These are phyloP conservation scores for Oldenlandia corymbosa DNA, from an alignment of 257 asterid genomes.

Conservation along the genomic window DNA sequence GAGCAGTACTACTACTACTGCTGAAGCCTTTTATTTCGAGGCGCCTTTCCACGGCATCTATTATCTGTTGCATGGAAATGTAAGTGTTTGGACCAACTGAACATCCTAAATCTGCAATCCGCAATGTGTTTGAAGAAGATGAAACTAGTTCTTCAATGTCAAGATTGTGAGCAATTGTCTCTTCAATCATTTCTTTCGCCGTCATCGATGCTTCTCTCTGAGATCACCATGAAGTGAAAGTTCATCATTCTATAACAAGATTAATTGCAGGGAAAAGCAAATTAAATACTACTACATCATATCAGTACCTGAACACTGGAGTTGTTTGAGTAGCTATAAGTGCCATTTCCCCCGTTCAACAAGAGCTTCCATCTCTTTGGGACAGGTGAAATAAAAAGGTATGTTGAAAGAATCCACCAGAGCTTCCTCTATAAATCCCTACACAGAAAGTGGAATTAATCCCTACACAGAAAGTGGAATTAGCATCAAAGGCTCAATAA, in stretches of 20 bases:
- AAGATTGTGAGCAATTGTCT: constrained; percentile 4
- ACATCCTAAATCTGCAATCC: constrained; percentile 21
- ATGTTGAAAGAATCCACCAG: too few relatives aligned
- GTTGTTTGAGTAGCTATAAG: constrained; percentile 10
- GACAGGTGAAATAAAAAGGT: too few relatives aligned
- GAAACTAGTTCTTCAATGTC: not conserved
- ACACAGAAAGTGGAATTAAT: too few relatives aligned
- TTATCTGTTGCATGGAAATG: constrained; percentile 12
- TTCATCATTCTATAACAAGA: not conserved
- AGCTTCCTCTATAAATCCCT: too few relatives aligned
- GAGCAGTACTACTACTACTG: too few relatives aligned
- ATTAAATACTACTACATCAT: too few relatives aligned
- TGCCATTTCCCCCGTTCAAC: constrained; percentile 19
- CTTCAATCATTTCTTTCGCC: constrained; percentile 2
- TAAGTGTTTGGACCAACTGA: constrained; percentile 21
- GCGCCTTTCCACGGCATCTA: constrained; percentile 6
- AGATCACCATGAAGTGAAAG: not conserved
- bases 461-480: too few relatives aligned
- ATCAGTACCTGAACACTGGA: constrained; percentile 12
- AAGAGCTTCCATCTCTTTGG: too few relatives aligned
- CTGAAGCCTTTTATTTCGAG: not conserved
- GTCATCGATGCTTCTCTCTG: not conserved
- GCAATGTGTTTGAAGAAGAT: not conserved
- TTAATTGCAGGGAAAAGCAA: too few relatives aligned
- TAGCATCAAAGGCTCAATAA: too few relatives aligned